Base-by-base conservation (phyloP, 2,329 filamentous ascomycete genomes). In the Delphinella strobiligena region DNA sequence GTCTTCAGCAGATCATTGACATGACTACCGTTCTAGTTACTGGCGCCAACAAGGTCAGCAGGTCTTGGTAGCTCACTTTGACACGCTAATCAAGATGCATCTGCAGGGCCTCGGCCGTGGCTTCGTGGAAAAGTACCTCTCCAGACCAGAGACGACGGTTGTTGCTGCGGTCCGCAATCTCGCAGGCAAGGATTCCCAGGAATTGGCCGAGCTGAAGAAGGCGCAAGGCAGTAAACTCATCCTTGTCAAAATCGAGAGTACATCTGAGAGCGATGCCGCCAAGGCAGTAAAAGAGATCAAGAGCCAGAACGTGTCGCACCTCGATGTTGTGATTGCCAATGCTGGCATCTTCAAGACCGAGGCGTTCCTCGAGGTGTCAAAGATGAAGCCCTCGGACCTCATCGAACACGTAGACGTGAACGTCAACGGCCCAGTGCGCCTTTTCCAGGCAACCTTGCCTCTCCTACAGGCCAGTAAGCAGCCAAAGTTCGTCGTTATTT, bases 281-380 rank as follows among this genome's bases (percentile, higher is more conserved):
- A 17, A 36, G 12, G 40, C 43, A 10, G 33, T 48, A 16, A 4
- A 37, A 38, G 47, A 48, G 0, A 9, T 56, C 54, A 37, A 47
- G 48, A 3, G 41, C 44, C 19, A 27, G 10, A 14, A 19, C 9
- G 24, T 37, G 9, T 12, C 14, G 4, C 24, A 31, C 16, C 30
- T 55, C 49, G 43, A 45, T 34, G n/a, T 34, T 14, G 37, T 45
- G 9, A 41, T 45, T 29, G 43, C 43, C 17, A 46, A 46, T 32
- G 37, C 38, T 10, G 44, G 36, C 16, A 40, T 41, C 8, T 18
- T 17, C n/a, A 32, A 38, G 1, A 22, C 19, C 19, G 2, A 15
- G 2, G 19, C 35, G 5, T 27, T 27, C 16, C 19, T 30, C 9
- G 35, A 37, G 11, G 24, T 30, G 5, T 36, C 16, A 37, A n/a